Evolutionary conservation across 192 early-diverging fungal species (phyloP), one percentile per base, ranked within the genome.

Genomic region (Backusella parvicylindrica): DNA sequence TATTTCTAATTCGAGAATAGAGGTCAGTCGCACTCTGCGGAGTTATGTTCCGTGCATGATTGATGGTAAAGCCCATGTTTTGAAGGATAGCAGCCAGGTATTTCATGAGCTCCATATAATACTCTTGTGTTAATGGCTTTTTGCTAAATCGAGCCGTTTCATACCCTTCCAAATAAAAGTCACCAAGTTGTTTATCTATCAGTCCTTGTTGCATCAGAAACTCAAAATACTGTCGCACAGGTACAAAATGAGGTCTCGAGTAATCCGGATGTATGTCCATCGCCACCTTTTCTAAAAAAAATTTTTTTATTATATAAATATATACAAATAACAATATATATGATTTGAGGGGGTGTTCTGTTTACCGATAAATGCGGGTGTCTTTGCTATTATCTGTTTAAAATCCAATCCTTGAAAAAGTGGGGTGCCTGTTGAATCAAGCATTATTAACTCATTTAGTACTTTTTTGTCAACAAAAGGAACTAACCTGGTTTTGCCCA

Each of bases 81-180:
- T 83, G 81, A 4, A 87, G 76, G 9, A 87, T 83, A 49, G 71
- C 77, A 15, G 78, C 83, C 16, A 87, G 36, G 4, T 79, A 76
- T 35, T 85, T 85, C 83, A 87, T 85, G 68, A 87, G 80, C n/a
- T 77, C 84, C 36, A 85, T 75, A 49, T 87, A 87, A 26, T 87
- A 82, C n/a, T 78, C 79, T 73, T 87, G 79, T 13, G 73, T 79
- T 6, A 78, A 53, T 37, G 53, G 72, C 12, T 75, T 32, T 0
- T 73, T 69, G 26, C 86, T 83, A 69, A 89, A 89, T 21, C 88
- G 78, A 13, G 84, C 84, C 21, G 73, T 76, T 73, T 89, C 88
- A 74, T 89, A 89, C 6, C 84, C 84, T 67, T 86, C 79, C 28
- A 89, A 72, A 64, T 89, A 89, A 6, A 83, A 79, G 41, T 82